Conservation (phyloP, 1,284 basidiomycete species). For the Apiotrichum gamsii region DNA sequence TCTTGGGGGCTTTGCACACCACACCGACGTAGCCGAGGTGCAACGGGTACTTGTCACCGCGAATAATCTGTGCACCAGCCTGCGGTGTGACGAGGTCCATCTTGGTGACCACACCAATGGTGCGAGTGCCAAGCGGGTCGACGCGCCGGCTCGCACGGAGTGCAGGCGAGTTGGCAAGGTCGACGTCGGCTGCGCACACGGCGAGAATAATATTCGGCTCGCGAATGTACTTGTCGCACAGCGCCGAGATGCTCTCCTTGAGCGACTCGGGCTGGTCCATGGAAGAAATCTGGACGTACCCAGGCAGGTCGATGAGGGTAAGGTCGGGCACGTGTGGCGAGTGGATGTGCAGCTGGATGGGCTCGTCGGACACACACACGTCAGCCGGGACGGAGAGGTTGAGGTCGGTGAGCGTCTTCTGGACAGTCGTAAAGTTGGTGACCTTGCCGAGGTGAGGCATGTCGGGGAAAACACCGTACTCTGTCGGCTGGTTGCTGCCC, state of each 20-base stretch:
- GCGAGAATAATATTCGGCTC: conserved; percentile 98
- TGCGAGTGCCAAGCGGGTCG: conserved; percentile 87
- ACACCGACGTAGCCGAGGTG: conserved; percentile 97
- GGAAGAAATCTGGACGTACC: conserved; percentile 91
- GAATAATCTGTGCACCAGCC: conserved; percentile 71
- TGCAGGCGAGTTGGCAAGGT: conserved; percentile 95
- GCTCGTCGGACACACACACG: conserved; percentile 86
- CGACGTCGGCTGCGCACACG: conserved; percentile 96
- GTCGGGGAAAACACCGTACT: conserved; percentile 91
- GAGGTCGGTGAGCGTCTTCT: conserved; percentile 86
- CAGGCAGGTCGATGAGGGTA: conserved; percentile 93
- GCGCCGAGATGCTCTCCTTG: conserved; percentile 79
- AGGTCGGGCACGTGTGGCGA: conserved; percentile 94
- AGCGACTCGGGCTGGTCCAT: conserved; percentile 93
- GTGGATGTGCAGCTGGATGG: conserved; percentile 94
- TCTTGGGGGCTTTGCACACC: conserved; percentile 66
- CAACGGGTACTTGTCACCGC: conserved; percentile 91
- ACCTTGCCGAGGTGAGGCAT: conserved; percentile 66
- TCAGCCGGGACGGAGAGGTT: conserved; percentile 86
- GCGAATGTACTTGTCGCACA: conserved; percentile 95
- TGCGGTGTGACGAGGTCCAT: conserved; percentile 93
- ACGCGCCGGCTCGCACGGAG: conserved; percentile 86
- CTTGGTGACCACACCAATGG: conserved; percentile 97
- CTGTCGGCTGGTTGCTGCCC: conserved; percentile 55
- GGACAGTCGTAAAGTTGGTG: conserved; percentile 81